phyloP scores from a whole-genome alignment of 176 grass and related monocot genomes.

The Bolboschoenus planiculmis region DNA sequence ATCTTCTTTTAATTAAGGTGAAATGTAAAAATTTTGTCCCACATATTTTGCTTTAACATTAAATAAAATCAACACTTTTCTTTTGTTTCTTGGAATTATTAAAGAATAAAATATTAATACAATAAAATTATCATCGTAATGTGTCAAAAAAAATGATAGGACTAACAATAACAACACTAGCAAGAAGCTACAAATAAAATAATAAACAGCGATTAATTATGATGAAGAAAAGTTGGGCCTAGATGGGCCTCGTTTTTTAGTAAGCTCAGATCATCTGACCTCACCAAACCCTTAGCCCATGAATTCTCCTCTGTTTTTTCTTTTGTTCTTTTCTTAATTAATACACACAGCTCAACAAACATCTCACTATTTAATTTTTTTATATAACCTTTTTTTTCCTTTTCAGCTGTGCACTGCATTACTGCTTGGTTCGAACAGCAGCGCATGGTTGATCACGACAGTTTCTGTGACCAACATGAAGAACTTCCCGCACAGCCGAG shows the following conservation, averaged over 20 bases:
- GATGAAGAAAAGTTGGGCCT: too few relatives aligned
- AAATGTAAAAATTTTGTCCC: too few relatives aligned
- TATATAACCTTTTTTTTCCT: neutral
- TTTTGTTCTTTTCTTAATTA: neutral
- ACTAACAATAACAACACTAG: too few relatives aligned
- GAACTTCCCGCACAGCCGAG: conserved; percentile 60
- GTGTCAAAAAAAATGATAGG: too few relatives aligned
- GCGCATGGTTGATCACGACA: conserved; percentile 54
- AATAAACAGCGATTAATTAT: too few relatives aligned
- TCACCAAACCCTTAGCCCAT: neutral
- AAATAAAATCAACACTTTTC: too few relatives aligned
- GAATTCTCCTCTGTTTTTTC: neutral
- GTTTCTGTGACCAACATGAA: conserved; percentile 72
- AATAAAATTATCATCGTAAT: too few relatives aligned
- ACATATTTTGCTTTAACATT: too few relatives aligned
- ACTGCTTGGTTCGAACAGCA: conserved; percentile 47
- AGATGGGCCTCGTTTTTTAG: neutral
- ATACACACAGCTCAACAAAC: neutral
- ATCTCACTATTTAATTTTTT: neutral
- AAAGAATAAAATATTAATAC: too few relatives aligned
- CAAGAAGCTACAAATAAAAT: too few relatives aligned
- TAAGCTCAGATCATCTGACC: neutral
- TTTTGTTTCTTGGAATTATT: too few relatives aligned
- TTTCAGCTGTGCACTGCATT: conserved; percentile 51
- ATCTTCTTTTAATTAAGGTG: too few relatives aligned